Base-by-base conservation (phyloP, 2,329 filamentous ascomycete species). In the Nemania diffusa region DNA sequence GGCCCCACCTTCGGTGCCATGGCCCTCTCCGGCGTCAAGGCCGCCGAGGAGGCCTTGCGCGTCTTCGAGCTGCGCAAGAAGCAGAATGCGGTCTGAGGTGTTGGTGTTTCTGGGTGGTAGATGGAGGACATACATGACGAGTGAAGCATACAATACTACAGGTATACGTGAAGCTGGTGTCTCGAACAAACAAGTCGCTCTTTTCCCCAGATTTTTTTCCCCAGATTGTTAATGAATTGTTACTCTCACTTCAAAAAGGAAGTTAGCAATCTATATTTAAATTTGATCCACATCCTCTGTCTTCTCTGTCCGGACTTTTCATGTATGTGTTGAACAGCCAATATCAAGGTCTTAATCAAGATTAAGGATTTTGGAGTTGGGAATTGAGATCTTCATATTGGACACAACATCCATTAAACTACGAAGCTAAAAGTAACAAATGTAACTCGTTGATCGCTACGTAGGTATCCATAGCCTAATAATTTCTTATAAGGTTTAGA, bases 1-100 rank as follows among this genome's bases (percentile, higher is more conserved):
- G 94, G 90, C 78, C 76, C 76, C 8, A 78, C 76, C 15, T 78
- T 78, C 22, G 76, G 93, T 64, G 94, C 94, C 59, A 97, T 97
- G 94, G 92, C 88, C 22, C 85, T 97, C 44, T 91, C 87, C 64
- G 94, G 94, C 72, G 91, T 97, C 76, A 97, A 97, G 86, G 94
- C 94, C 75, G 94, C 94, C 9, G 93, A 97, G 83, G 93, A 95
- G 81, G 92, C 91, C 0, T 82, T 97, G 71, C 88, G 85, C 72
- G 86, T 97, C 64, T 94, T 93, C 73, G 92, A 96, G 42, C 81
- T 88, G 73, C 89, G 93, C 73, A 91, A 92, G 87, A 87, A 87
- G 74, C 88, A 96, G 85, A 94, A 94, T 75, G 86, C 85, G n/a
- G 81, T 87, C 79, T 88, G 37, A 62, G 32, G 26, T 1, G n/a